A percentile compares a stretch with the other conserved stretches of the same genome.
Conservation (phyloP, 2,329 filamentous ascomycete genomes). For the Alternaria arborescens region DNA sequence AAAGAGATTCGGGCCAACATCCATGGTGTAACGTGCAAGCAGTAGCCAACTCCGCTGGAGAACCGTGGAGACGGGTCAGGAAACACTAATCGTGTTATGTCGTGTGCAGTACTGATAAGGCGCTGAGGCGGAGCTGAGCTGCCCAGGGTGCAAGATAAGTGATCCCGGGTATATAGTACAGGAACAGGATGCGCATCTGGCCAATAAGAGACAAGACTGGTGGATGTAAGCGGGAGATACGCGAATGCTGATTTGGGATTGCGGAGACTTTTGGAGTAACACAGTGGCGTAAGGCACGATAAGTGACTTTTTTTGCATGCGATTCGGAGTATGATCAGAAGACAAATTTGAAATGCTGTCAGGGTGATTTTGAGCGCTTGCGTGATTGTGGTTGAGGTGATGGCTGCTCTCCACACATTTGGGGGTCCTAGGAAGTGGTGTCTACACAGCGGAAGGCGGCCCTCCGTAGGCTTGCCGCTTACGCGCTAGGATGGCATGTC, state of each 20-base stretch:
- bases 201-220: slow-evolving; percentile 16
- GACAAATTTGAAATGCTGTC: background rate
- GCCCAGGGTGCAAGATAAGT: slow-evolving; percentile 9
- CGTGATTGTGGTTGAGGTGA: background rate
- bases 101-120: slow-evolving; percentile 21
- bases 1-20: background rate
- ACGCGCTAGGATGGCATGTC: slow-evolving; percentile 1
- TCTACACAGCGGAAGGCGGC: background rate
- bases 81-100: slow-evolving; percentile 15
- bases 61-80: slow-evolving; percentile 15
- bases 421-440: background rate
- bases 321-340: background rate
- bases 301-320: background rate
- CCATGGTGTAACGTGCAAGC: background rate
- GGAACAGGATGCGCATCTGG: slow-evolving; percentile 10
- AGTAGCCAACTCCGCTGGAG: slow-evolving; percentile 11
- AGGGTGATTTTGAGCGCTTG: background rate
- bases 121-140: background rate
- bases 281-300: slow-evolving; percentile 23
- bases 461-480: slow-evolving; percentile 4
- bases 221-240: slow-evolving; percentile 17
- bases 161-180: slow-evolving; percentile 16
- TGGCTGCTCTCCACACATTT: background rate
- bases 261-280: slow-evolving; percentile 15
- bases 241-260: slow-evolving; percentile 12